Conservation (phyloP, 192 early-diverging fungal genomes). For the Backusella circina region DNA sequence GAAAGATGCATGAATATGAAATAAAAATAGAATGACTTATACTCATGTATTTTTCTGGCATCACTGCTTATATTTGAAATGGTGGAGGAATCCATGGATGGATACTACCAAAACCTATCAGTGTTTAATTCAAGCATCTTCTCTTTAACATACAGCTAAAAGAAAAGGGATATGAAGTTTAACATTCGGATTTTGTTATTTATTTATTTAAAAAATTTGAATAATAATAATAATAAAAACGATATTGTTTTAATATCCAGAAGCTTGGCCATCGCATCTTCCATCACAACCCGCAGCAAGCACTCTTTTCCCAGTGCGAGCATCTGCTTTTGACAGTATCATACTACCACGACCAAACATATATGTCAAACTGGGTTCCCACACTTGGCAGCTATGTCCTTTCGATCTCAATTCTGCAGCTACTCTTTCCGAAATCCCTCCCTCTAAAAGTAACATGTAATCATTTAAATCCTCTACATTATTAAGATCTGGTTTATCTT, state of each 20-base stretch:
- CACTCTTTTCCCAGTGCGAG: constrained; percentile 35
- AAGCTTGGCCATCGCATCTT: constrained; percentile 54
- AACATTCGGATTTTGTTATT: too few relatives aligned
- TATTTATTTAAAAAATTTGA: too few relatives aligned
- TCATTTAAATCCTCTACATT: constrained; percentile 9
- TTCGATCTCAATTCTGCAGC: constrained; percentile 44
- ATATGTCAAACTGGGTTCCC: constrained; percentile 40
- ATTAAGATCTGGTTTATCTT: constrained; percentile 13
- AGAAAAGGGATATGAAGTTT: too few relatives aligned
- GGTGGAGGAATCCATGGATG: too few relatives aligned
- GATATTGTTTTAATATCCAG: constrained; percentile 49
- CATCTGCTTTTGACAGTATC: constrained; percentile 43
- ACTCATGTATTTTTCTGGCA: too few relatives aligned
- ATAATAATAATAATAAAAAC: too few relatives aligned
- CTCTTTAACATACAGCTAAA: too few relatives aligned
- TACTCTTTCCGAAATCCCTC: constrained; percentile 47
- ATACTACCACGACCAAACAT: constrained; percentile 76
- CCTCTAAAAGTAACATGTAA: constrained; percentile 53
- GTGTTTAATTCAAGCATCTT: too few relatives aligned
- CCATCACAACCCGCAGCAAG: constrained; percentile 53
- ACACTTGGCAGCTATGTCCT: constrained; percentile 54
- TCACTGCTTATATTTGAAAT: too few relatives aligned
- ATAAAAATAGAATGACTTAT: too few relatives aligned
- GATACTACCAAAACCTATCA: too few relatives aligned
- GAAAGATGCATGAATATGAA: too few relatives aligned